Conservation (phyloP, 164 flowering plant species). For the Hamamelis virginiana region DNA sequence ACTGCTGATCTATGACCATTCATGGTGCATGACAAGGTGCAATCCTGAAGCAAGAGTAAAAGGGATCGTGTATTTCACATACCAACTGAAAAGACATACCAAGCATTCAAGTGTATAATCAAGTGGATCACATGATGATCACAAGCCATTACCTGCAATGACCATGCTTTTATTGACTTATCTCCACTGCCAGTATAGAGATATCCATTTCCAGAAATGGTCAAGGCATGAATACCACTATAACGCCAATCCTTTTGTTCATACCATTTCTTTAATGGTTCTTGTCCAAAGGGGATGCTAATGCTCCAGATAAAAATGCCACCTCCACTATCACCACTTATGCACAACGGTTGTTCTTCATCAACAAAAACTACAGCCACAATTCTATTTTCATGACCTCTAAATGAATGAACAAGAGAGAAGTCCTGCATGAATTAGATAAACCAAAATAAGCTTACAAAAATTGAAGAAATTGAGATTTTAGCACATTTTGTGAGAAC, state of each 20-base stretch:
- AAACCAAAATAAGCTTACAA: neutral
- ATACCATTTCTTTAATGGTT: slow-evolving; percentile 63
- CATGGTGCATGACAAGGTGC: slow-evolving; percentile 64
- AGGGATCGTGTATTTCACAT: neutral
- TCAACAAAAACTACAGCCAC: slow-evolving; percentile 65
- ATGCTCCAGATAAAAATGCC: slow-evolving; percentile 75
- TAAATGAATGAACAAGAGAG: slow-evolving; percentile 66
- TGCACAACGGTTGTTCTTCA: slow-evolving; percentile 56
- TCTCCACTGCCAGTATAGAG: slow-evolving; percentile 94
- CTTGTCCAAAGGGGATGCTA: slow-evolving; percentile 34
- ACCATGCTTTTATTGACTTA: slow-evolving; percentile 85
- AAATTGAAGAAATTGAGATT: too few species aligned
- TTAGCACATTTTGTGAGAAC: too few species aligned
- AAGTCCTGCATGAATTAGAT: slow-evolving; percentile 57
- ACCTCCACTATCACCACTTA: slow-evolving; percentile 86
- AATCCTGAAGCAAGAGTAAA: slow-evolving; percentile 53
- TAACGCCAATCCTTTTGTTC: slow-evolving; percentile 94
- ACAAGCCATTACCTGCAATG: slow-evolving; percentile 50
- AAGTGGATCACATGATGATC: neutral
- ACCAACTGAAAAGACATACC: neutral
- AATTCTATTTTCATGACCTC: slow-evolving; percentile 81
- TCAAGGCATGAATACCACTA: slow-evolving; percentile 85
- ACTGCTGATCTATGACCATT: slow-evolving; percentile 87
- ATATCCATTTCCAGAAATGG: slow-evolving; percentile 47
- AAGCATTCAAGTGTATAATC: neutral